Percentiles rank a stretch among this genome's conserved stretches.
Conservation (phyloP, 257 asterid genomes). For the Primulina tabacum region DNA sequence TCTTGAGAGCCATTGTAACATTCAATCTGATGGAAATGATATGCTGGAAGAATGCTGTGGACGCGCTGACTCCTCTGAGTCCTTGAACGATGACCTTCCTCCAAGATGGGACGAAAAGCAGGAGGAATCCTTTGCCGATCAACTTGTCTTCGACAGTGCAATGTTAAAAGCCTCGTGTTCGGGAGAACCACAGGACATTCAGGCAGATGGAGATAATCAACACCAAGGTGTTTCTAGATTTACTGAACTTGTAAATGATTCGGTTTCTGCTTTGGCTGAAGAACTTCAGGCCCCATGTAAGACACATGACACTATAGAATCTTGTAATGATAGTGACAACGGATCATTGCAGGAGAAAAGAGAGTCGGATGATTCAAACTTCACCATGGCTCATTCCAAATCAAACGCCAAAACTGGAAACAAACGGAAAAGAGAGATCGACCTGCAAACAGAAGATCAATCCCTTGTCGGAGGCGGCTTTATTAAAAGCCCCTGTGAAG, state of each 20-base stretch:
- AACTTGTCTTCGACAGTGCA: slow-evolving; percentile 20
- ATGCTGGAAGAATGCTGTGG: slow-evolving; percentile 27
- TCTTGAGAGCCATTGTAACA: slow-evolving; percentile 17
- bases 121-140: slow-evolving; percentile 25
- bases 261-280: slow-evolving; percentile 21
- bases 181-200: slow-evolving; percentile 30
- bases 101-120: slow-evolving; percentile 24
- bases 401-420: slow-evolving; percentile 27
- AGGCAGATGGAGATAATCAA: slow-evolving; percentile 27
- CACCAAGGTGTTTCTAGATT: slow-evolving; percentile 26
- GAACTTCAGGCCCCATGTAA: slow-evolving; percentile 26
- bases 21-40: slow-evolving; percentile 29
- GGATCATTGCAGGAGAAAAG: slow-evolving; percentile 21
- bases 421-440: slow-evolving; percentile 59
- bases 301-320: slow-evolving; percentile 21
- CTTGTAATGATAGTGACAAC: slow-evolving; percentile 16
- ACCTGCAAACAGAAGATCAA: slow-evolving; percentile 34
- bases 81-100: slow-evolving; percentile 25
- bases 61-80: slow-evolving; percentile 29
- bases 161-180: slow-evolving; percentile 26
- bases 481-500: slow-evolving; percentile 85
- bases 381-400: slow-evolving; percentile 17
- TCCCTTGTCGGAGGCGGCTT: slow-evolving; percentile 36
- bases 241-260: slow-evolving; percentile 22
- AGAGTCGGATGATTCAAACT: slow-evolving; percentile 24